Conservation (phyloP, 169 alveolate species). For the Plasmodium berghei region DNA sequence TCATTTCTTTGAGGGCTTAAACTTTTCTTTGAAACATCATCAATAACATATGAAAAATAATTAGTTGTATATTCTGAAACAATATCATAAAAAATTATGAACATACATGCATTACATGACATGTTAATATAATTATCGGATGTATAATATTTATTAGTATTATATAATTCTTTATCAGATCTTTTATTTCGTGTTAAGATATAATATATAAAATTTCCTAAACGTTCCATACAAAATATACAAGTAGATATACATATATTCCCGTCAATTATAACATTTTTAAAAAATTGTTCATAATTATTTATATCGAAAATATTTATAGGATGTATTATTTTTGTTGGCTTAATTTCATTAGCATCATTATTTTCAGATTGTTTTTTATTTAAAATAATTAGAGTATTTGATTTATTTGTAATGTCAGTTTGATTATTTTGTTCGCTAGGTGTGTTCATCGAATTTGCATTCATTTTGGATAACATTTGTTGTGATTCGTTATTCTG, state of each 20-base stretch:
- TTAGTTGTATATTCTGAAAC: neutral
- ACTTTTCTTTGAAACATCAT: neutral
- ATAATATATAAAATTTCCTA: slow-evolving; percentile 23
- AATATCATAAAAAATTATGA: slow-evolving; percentile 52
- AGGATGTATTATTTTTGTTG: neutral
- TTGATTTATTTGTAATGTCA: neutral
- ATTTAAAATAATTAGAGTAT: neutral
- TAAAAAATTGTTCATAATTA: slow-evolving; percentile 31
- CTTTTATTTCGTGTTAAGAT: slow-evolving; percentile 40
- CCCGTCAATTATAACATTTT: slow-evolving; percentile 25
- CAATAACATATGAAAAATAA: neutral
- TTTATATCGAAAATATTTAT: slow-evolving; percentile 34
- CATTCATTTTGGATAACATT: neutral
- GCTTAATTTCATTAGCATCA: neutral
- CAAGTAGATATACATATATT: slow-evolving; percentile 56
- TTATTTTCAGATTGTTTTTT: neutral
- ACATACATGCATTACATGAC: slow-evolving; percentile 45
- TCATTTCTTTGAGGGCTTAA: neutral
- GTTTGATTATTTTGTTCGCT: neutral
- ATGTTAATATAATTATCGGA: slow-evolving; percentile 24
- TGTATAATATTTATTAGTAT: slow-evolving; percentile 2
- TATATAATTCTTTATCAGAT: slow-evolving; percentile 1
- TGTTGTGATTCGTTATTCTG: neutral
- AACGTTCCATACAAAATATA: slow-evolving; percentile 35
- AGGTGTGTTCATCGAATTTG: neutral